Evolutionary conservation across 2,329 filamentous ascomycete genomes (phyloP).

Genomic region (Aspergillus sp.): DNA sequence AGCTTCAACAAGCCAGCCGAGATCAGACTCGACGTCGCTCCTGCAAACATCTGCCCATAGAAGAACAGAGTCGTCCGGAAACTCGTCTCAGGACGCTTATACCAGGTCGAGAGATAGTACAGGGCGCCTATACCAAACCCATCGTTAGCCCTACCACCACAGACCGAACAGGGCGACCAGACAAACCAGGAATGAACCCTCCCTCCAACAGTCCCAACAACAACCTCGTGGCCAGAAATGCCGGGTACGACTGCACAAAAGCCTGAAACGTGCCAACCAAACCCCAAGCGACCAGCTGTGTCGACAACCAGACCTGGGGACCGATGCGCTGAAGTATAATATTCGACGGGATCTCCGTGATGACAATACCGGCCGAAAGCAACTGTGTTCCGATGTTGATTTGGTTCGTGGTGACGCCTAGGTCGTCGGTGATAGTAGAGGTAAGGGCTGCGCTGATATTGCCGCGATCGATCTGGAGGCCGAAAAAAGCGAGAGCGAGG

Average conservation of each 20-base stretch:
- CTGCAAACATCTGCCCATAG: slow-evolving; percentile 58
- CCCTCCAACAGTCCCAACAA: slow-evolving; percentile 58
- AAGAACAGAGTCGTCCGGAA: slow-evolving; percentile 59
- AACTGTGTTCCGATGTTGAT: slow-evolving; percentile 59
- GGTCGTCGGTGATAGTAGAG: slow-evolving; percentile 54
- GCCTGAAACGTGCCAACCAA: slow-evolving; percentile 58
- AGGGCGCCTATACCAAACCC: slow-evolving; percentile 28
- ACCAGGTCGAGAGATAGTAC: slow-evolving; percentile 56
- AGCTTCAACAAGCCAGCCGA: slow-evolving; percentile 51
- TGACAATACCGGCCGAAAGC: slow-evolving; percentile 54
- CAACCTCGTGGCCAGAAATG: slow-evolving; percentile 54
- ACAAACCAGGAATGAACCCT: slow-evolving; percentile 57
- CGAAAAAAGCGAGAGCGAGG: slow-evolving; percentile 54
- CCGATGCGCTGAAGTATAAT: slow-evolving; percentile 57
- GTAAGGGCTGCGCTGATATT: slow-evolving; percentile 57
- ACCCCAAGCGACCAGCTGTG: slow-evolving; percentile 58
- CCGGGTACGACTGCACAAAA: slow-evolving; percentile 52
- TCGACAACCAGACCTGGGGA: slow-evolving; percentile 56
- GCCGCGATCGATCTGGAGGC: slow-evolving; percentile 47
- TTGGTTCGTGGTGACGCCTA: slow-evolving; percentile 54
- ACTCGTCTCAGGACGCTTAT: slow-evolving; percentile 55
- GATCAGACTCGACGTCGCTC: slow-evolving; percentile 44
- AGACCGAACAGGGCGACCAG: neutral
- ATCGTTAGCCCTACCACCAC: neutral
- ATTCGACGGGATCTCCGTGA: slow-evolving; percentile 54